phyloP scores from a whole-genome alignment of 2,329 filamentous ascomycete genomes.

The Claviceps spartinae region DNA sequence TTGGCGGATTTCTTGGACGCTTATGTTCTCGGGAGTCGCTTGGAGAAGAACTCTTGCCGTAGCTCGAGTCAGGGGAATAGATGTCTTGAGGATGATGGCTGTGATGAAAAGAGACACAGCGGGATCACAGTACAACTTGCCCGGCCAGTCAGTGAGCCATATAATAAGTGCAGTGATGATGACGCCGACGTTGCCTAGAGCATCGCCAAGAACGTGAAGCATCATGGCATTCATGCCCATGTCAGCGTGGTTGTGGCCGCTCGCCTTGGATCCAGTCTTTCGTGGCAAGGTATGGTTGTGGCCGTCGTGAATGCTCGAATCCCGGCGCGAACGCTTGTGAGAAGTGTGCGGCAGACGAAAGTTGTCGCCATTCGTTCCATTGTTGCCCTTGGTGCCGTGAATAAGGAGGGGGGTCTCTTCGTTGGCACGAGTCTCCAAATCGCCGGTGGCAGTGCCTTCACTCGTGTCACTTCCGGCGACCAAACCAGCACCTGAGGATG shows the following conservation, averaged over 20 bases:
- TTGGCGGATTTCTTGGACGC: conserved; percentile 78
- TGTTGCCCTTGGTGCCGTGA: conserved; percentile 14
- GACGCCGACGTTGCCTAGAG: conserved; percentile 75
- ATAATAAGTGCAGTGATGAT: conserved; percentile 76
- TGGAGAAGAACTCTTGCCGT: conserved; percentile 84
- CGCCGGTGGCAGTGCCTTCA: conserved; percentile 30
- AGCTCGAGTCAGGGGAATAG: conserved; percentile 65
- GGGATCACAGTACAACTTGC: conserved; percentile 80
- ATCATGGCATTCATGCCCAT: conserved; percentile 90
- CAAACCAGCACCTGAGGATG: conserved; percentile 34
- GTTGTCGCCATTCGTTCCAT: conserved; percentile 16
- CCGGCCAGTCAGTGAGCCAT: conserved; percentile 74
- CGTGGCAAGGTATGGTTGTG: conserved; percentile 75
- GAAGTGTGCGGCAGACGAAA: conserved; percentile 8
- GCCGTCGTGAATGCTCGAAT: conserved; percentile 47
- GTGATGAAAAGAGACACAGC: conserved; percentile 91
- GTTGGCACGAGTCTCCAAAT: conserved; percentile 25
- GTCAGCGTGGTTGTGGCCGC: conserved; percentile 69
- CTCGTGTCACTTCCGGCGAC: conserved; percentile 41
- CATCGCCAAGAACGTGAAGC: conserved; percentile 66
- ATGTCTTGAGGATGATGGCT: conserved; percentile 57
- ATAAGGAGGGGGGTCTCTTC: conserved; percentile 35
- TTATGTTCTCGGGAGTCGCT: conserved; percentile 79
- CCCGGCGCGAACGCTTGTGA: conserved; percentile 21
- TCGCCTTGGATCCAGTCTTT: conserved; percentile 43